These are phyloP conservation scores for Phoma sp. DNA, from an alignment of 2,329 filamentous ascomycete genomes.

Conservation along the genomic window DNA sequence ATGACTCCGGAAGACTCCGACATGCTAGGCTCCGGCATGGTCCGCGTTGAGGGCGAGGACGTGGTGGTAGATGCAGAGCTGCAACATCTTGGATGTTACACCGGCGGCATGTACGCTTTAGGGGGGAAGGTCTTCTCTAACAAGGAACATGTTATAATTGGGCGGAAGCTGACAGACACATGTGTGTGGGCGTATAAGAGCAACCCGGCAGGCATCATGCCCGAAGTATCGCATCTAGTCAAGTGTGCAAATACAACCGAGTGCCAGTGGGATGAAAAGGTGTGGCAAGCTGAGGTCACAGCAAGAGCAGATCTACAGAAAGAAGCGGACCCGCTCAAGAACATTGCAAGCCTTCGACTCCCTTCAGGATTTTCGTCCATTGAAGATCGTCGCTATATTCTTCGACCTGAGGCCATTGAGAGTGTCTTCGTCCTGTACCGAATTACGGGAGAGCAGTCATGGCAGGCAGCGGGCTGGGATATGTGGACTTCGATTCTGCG, in stretches of 20 bases:
- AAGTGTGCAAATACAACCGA: slow-evolving; percentile 53
- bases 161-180: slow-evolving; percentile 64
- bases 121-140: slow-evolving; percentile 65
- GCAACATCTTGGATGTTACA: slow-evolving; percentile 67
- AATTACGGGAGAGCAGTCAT: slow-evolving; percentile 61
- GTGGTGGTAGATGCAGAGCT: slow-evolving; percentile 57
- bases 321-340: slow-evolving; percentile 42
- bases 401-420: slow-evolving; percentile 66
- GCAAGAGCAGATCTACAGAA: slow-evolving; percentile 29
- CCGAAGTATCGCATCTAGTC: slow-evolving; percentile 63
- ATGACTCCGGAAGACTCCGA: slow-evolving; percentile 57
- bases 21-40: slow-evolving; percentile 56
- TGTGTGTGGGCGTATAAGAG: slow-evolving; percentile 70
- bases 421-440: slow-evolving; percentile 68
- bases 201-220: slow-evolving; percentile 67
- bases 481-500: slow-evolving; percentile 58
- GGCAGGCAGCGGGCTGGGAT: slow-evolving; percentile 57
- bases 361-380: slow-evolving; percentile 55
- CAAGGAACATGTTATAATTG: slow-evolving; percentile 63
- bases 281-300: slow-evolving; percentile 55
- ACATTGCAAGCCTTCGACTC: slow-evolving; percentile 51
- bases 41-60: slow-evolving; percentile 44
- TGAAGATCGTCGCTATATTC: slow-evolving; percentile 55
- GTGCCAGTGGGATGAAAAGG: slow-evolving; percentile 63
- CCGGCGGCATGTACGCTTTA: slow-evolving; percentile 68